Percentiles rank a stretch among this genome's conserved stretches.
Conservation (phyloP, 768 basidiomycete species). For the Suillus fuscotomentosus region DNA sequence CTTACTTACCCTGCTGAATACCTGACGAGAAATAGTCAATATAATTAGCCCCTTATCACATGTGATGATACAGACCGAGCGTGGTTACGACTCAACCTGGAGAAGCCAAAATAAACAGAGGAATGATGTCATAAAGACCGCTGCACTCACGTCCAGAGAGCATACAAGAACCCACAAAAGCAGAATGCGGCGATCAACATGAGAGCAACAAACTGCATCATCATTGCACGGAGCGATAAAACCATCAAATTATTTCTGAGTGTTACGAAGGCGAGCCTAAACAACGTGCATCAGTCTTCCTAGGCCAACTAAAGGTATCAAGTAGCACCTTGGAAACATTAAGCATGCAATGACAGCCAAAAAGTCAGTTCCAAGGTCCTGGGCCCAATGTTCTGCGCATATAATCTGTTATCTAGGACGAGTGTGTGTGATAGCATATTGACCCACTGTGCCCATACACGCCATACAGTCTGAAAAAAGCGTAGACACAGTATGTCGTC, state of each 20-base stretch:
- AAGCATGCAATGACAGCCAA: conserved; percentile 88
- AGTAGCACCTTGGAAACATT: conserved; percentile 75
- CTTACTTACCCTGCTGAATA: conserved; percentile 35
- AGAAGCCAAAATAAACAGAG: neutral
- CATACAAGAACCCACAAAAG: conserved; percentile 91
- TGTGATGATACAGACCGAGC: conserved; percentile 43
- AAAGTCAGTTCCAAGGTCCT: conserved; percentile 71
- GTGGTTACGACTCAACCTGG: conserved; percentile 61
- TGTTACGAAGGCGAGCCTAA: conserved; percentile 87
- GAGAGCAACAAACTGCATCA: conserved; percentile 81
- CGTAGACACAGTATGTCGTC: conserved; percentile 76
- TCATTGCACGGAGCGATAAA: conserved; percentile 86
- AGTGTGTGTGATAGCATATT: neutral
- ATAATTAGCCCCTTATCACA: neutral
- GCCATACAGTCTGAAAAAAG: conserved; percentile 75
- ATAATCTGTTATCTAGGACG: conserved; percentile 4
- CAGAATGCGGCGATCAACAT: conserved; percentile 88
- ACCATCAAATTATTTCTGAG: conserved; percentile 80
- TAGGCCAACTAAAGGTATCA: neutral
- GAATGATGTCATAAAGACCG: neutral
- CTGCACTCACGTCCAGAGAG: conserved; percentile 81
- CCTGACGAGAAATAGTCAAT: conserved; percentile 16
- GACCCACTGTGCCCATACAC: conserved; percentile 61
- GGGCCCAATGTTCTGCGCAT: conserved; percentile 59
- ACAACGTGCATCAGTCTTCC: neutral